Evolutionary conservation across 169 alveolate genomes (phyloP), one percentile per base, ranked within the genome.

Genomic region (Perkinsus olseni): DNA sequence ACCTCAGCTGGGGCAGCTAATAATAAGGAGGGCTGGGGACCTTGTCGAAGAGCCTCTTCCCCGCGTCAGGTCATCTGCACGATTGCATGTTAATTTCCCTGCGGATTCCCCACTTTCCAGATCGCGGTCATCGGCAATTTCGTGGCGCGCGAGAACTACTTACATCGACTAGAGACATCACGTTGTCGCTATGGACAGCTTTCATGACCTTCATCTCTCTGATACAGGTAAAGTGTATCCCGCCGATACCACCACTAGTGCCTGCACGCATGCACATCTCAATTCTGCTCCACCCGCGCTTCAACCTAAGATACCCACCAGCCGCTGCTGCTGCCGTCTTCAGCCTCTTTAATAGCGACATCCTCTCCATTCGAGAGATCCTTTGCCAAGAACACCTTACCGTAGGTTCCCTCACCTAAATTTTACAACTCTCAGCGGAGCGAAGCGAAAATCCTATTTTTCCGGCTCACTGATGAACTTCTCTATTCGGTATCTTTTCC

Each of bases 401-500:
- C 82, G 82, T 62, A 62, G 31, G 82, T 62, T 62, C 82, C 82
- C 82, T 62, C 82, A 62, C 82, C 82, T 62, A 62, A 62, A 62
- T 62, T 13, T 62, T 10, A 45, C 62, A 62, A 62, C 34, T 28
- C 34, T 62, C 34, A 62, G 82, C 82, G 82, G 82, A 62, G 82
- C 82, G 82, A 62, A 62, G 82, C 82, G 17, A 6, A 62, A 40
- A n/a, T n/a, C n/a, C n/a, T 40, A 40, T 40, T 62, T 24, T n/a
- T n/a, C n/a, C n/a, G n/a, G n/a, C n/a, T 13, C 17, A 62, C 82
- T 62, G 34, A 62, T 62, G 34, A 62, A 62, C 34, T 62, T 62
- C 31, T 62, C 82, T 62, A 62, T 62, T 62, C 82, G 82, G 17
- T 62, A 62, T 62, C 82, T 62, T 24, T 62, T 62, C 34, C 82